A percentile compares a stretch with the other conserved stretches of the same genome.
Conservation (phyloP, 1,284 basidiomycete species). For the Pyrrhoderma noxium region DNA sequence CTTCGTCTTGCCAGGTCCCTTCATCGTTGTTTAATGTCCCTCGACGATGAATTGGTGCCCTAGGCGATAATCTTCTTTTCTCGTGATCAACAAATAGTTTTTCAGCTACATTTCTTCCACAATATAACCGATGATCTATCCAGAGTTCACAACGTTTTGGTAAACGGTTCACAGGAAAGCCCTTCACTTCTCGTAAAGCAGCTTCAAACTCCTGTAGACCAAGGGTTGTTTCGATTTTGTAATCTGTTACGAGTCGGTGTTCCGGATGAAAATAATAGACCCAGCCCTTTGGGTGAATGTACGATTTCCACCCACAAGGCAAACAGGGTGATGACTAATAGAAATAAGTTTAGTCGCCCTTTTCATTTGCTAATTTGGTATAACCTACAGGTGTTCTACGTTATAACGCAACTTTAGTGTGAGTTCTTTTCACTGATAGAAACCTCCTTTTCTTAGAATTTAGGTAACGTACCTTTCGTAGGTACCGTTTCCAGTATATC, state of each 20-base stretch:
- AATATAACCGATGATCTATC: constrained; percentile 13
- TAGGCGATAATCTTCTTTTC: constrained; percentile 8
- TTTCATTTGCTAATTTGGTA: too few species aligned
- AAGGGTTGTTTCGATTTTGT: constrained; percentile 13
- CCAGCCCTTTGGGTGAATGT: constrained; percentile 18
- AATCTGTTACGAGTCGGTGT: constrained; percentile 16
- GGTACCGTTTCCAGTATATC: too few species aligned
- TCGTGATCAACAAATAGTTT: constrained; percentile 13
- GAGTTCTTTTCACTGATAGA: too few species aligned
- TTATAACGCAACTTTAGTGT: too few species aligned
- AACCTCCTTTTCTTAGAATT: too few species aligned
- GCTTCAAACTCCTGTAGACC: constrained; percentile 14
- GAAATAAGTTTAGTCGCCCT: too few species aligned
- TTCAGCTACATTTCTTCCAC: constrained; percentile 8
- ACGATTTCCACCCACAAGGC: constrained; percentile 13
- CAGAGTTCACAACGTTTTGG: constrained; percentile 16
- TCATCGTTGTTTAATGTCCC: constrained; percentile 7
- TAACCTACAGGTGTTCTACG: too few species aligned
- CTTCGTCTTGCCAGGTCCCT: constrained; percentile 12
- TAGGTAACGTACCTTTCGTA: too few species aligned
- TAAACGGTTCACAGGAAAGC: constrained; percentile 8
- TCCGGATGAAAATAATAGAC: constrained; percentile 17
- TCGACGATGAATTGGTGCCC: not conserved
- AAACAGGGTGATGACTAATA: constrained; percentile 3
- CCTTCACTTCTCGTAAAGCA: constrained; percentile 13